A percentile compares a stretch with the other conserved stretches of the same genome.
phyloP scores from a whole-genome alignment of 176 grass and related monocot genomes.

The Saccharum spontaneum region DNA sequence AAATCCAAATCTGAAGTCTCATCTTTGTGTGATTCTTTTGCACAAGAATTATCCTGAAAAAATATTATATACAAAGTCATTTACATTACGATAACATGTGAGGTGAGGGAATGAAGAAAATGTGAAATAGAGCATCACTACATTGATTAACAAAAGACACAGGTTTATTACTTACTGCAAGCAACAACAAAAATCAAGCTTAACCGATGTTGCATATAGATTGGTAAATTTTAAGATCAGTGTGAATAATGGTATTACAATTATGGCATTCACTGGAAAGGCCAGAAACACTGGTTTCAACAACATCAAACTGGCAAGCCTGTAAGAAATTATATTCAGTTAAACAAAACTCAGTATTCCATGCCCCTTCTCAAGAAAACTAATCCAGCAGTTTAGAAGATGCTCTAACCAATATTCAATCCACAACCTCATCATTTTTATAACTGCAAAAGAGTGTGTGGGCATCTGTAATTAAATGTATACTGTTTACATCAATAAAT shows the following conservation, averaged over 20 bases:
- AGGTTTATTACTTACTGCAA: conserved; percentile 9
- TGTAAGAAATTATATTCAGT: not conserved
- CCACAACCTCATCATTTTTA: not conserved
- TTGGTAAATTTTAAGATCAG: conserved; percentile 12
- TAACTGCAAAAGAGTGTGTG: not conserved
- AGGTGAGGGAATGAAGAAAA: conserved; percentile 18
- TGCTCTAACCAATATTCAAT: not conserved
- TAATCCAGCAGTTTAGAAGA: not conserved
- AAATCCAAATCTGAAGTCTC: conserved; percentile 28
- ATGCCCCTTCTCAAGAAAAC: not conserved
- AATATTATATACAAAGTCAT: not conserved
- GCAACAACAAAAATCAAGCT: conserved; percentile 14
- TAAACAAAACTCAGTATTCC: not conserved
- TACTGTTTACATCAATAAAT: not conserved
- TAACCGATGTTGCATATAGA: not conserved
- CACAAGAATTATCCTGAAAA: conserved; percentile 48
- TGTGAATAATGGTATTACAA: not conserved
- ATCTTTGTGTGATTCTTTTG: not conserved
- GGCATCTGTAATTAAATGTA: not conserved
- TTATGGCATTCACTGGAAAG: conserved; percentile 1
- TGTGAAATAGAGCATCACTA: conserved; percentile 21
- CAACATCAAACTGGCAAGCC: conserved; percentile 12
- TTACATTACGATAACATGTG: not conserved
- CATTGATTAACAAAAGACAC: not conserved
- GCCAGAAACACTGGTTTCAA: conserved; percentile 4